Base-by-base conservation (phyloP, 1,284 basidiomycete species). In the Leccinum pallidistipes region DNA sequence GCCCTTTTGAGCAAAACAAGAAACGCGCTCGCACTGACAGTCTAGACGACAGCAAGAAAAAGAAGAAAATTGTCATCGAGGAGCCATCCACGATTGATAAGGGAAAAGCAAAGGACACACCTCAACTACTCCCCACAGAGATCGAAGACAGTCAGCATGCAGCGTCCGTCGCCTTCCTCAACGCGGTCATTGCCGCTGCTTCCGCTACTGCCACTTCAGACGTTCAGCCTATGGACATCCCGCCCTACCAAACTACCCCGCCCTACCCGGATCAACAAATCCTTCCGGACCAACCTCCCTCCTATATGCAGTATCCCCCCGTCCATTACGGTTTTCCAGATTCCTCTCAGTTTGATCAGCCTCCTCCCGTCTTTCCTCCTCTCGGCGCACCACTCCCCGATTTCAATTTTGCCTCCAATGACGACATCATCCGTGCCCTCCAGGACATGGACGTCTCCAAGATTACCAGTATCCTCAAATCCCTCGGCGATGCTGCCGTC, bases 391-490 rank as follows among this genome's bases (percentile, higher is more conserved):
- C 78, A 10, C 71, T 80, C 55, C 72, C 80, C 40, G 83, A 87
- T 55, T 76, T 86, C 21, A 74, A 79, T 21, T 82, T 83, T 62
- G 78, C 79, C 8, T 86, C 87, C n/a, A 88, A 85, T 68, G 90
- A 92, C 60, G 87, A 91, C 58, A 81, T 92, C 50, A 74, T 91
- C 51, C 86, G 85, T 47, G 84, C 84, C 16, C 71, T 92, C 55
- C 88, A 91, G 69, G 83, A 86, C 58, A 77, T 91, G 64, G 90
- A 92, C 66, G 78, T 91, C 56, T 79, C 84, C 55, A 90, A 87
- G 73, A 82, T 92, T 60, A 83, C 87, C 0, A 81, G 79, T 54
- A 86, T 86, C 16, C 76, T 91, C 58, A 86, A 84, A 70, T 81
- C 83, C 5, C 76, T 90, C 0, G 83, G 83, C 7, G 87, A 87